Percentiles rank a stretch among this genome's conserved stretches.
phyloP scores from a whole-genome alignment of 2,329 filamentous ascomycete species.

The Kalmusia sp. region DNA sequence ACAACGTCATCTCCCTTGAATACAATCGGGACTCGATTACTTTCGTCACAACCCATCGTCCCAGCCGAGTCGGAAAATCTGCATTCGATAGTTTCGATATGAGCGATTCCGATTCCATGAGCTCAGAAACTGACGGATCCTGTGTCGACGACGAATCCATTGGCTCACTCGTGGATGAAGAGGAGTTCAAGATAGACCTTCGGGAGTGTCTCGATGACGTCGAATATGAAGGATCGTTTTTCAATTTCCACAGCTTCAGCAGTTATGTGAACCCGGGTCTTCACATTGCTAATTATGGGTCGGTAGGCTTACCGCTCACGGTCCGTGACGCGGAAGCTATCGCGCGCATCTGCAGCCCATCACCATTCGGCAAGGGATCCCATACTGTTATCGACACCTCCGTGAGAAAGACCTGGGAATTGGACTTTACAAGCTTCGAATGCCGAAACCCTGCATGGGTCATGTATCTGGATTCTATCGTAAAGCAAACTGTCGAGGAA shows the following conservation, averaged over 20 bases:
- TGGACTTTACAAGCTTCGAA: conserved; percentile 29
- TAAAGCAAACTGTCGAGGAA: conserved; percentile 13
- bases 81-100: too few relatives aligned
- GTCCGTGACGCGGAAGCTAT: conserved; percentile 18
- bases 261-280: conserved; percentile 5
- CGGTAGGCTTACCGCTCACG: conserved; percentile 4
- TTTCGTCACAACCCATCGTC: too few relatives aligned
- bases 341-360: conserved; percentile 18
- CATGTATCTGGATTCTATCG: conserved; percentile 17
- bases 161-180: too few relatives aligned
- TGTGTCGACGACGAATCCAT: too few relatives aligned
- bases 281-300: conserved; percentile 1
- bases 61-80: too few relatives aligned
- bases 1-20: too few relatives aligned
- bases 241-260: background rate
- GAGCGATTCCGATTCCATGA: too few relatives aligned
- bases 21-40: too few relatives aligned
- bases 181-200: too few relatives aligned
- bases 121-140: too few relatives aligned
- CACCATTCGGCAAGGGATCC: conserved; percentile 39
- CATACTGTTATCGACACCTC: conserved; percentile 38
- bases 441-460: conserved; percentile 31
- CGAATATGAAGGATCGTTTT: conserved; percentile 3
- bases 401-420: conserved; percentile 41
- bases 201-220: conserved; percentile 4